Evolutionary conservation across 352 stramenopile species (phyloP).

Genomic region (Phytopythium ostracodes): DNA sequence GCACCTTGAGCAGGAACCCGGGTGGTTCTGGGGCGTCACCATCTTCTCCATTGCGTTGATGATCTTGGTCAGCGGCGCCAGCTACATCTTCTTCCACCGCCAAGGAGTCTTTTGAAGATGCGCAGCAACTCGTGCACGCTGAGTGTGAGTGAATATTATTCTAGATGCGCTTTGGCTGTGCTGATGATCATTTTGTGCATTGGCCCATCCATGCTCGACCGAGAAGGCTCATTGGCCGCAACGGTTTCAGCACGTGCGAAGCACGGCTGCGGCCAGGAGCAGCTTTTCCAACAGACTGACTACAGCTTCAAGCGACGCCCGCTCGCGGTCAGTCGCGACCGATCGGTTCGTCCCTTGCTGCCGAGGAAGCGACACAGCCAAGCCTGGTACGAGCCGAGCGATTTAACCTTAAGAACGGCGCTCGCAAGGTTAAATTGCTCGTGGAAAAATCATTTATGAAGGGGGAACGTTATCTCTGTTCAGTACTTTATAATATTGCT

Average conservation of each 20-base stretch:
- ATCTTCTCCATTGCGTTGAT: slow-evolving; percentile 29
- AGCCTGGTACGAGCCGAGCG: too few species aligned
- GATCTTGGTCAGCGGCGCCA: slow-evolving; percentile 22
- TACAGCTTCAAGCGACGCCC: background rate
- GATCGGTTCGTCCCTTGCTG: background rate
- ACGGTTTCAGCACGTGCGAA: background rate
- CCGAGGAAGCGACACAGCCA: too few species aligned
- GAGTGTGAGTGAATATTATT: background rate
- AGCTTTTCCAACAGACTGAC: background rate
- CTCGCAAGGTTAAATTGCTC: too few species aligned
- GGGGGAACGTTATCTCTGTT: too few species aligned
- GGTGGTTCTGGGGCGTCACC: slow-evolving; percentile 34
- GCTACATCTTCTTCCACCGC: slow-evolving; percentile 11
- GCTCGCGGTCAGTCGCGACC: background rate
- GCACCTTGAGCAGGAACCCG: slow-evolving; percentile 24
- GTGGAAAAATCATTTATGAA: too few species aligned
- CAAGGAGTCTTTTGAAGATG: slow-evolving; percentile 21
- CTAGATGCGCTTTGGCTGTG: background rate
- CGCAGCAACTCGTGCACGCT: background rate
- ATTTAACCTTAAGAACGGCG: too few species aligned
- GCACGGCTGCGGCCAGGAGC: background rate
- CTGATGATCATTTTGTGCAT: background rate
- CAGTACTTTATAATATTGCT: too few species aligned
- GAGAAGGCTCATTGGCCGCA: background rate
- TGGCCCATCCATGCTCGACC: too few species aligned